Evolutionary conservation across 176 grass and related monocot genomes (phyloP).

Genomic region (Eragrostis nindensis): DNA sequence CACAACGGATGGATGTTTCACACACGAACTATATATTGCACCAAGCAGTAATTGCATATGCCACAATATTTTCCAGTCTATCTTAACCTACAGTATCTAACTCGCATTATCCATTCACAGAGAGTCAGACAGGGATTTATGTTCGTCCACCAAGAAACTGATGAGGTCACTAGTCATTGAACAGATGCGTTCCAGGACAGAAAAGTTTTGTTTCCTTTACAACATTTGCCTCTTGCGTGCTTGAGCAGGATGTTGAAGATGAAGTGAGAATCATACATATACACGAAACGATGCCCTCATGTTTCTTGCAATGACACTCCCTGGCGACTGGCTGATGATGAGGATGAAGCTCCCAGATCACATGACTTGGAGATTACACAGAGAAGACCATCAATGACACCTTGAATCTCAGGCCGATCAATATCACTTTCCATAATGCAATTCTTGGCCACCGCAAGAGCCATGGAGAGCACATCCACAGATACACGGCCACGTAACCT

Average conservation of each 20-base stretch:
- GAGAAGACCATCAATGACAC: neutral
- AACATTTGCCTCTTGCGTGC: neutral
- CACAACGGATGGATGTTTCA: neutral
- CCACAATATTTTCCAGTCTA: too few relatives aligned
- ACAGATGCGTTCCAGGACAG: neutral
- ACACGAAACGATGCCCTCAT: neutral
- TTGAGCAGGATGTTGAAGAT: slow-evolving; percentile 4
- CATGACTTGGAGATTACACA: neutral
- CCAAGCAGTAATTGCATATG: neutral
- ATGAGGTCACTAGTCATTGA: slow-evolving; percentile 1
- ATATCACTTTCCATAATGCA: neutral
- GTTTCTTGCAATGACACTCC: neutral
- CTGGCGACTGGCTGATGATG: neutral
- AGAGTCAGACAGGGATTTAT: neutral
- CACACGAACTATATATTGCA: neutral
- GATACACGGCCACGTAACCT: neutral
- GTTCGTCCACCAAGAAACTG: neutral
- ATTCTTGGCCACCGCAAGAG: neutral
- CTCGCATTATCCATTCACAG: neutral
- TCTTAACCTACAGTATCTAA: neutral
- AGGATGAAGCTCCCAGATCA: neutral
- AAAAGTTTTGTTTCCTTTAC: neutral
- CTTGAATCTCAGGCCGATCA: neutral
- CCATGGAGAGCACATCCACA: neutral
- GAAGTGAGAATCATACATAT: neutral